Evolutionary conservation across 2,329 filamentous ascomycete genomes (phyloP).

Genomic region (Chaetomium strumarium): DNA sequence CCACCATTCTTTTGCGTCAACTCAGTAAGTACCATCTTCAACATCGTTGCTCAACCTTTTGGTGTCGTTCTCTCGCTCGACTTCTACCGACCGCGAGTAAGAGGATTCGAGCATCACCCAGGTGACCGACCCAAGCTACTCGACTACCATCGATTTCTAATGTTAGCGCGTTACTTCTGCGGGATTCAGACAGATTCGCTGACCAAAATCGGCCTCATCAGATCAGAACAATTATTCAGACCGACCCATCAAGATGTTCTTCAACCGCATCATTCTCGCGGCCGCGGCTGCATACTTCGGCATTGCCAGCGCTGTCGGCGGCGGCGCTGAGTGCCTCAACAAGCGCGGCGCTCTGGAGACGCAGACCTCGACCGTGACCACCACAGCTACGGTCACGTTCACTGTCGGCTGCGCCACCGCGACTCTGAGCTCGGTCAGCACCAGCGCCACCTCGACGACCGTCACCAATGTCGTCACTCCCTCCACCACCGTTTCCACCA

Average conservation of each 20-base stretch:
- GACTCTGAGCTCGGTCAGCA: neutral
- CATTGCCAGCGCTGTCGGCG: neutral
- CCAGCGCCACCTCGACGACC: neutral
- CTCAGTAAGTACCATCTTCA: too few species aligned
- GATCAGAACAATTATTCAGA: neutral
- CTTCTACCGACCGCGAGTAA: too few species aligned
- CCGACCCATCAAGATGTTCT: conserved; percentile 14
- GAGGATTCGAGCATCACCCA: too few species aligned
- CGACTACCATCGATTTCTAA: too few species aligned
- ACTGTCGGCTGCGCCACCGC: neutral
- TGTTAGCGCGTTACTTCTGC: too few species aligned
- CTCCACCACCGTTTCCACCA: neutral
- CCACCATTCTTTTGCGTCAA: too few species aligned
- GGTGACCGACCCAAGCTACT: too few species aligned
- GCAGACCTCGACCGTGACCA: conserved; percentile 4
- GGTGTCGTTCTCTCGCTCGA: too few species aligned
- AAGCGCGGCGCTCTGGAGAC: neutral
- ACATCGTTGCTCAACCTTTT: too few species aligned
- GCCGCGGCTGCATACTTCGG: conserved; percentile 2
- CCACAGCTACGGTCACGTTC: neutral
- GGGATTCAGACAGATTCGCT: neutral
- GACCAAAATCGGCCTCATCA: neutral
- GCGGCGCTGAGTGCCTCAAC: neutral
- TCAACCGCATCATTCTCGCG: conserved; percentile 6
- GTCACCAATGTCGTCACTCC: neutral